Evolutionary conservation across 371 early-diverging fungal genomes (phyloP), one percentile per base, ranked within the genome.

Genomic region (Mucor saturninus): DNA sequence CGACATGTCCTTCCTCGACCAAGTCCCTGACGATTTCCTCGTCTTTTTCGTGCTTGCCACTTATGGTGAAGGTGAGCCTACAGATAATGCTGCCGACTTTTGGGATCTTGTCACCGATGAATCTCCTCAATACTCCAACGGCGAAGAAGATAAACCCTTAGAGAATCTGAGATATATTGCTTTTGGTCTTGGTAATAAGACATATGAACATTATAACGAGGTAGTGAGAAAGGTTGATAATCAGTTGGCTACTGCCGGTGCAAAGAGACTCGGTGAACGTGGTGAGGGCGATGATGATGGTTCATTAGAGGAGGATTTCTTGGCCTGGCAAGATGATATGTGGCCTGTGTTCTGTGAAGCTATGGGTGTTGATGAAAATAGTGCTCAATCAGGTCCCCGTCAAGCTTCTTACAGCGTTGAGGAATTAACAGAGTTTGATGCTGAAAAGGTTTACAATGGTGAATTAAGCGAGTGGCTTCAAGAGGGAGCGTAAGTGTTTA

Each of bases 251-350:
- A 70, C 68, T 10, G 75, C 91, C 52, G 97, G 98, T 35, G 97
- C 92, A 14, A 72, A 64, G 14, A 83, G 92, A n/a, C 71, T 97
- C 39, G 92, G 91, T 45, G 88, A 85, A 56, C 73, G 86, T 50
- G 99, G 99, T 42, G 95, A 95, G 71, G 98, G 99, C 48, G 99
- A 98, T 81, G 99, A 98, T 64, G 96, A 98, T 74, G 89, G 84
- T 28, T 93, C 92, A 48, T 73, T 98, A 52, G 98, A 98, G 72
- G 97, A 97, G 59, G 97, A 97, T 68, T 98, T 93, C 67, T 74
- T 95, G 59, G 86, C 87, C 43, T 98, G 99, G 99, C 94, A 95
- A 75, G 93, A 93, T 15, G 80, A 81, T 21, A 85, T 90, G 72
- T 85, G 95, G 89, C 89, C 88, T 50, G 85, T 82, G 49, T 85